A percentile compares a stretch with the other conserved stretches of the same genome.
These are phyloP conservation scores for Leccinum subtestaceum DNA, from an alignment of 768 basidiomycete genomes.

Conservation along the genomic window DNA sequence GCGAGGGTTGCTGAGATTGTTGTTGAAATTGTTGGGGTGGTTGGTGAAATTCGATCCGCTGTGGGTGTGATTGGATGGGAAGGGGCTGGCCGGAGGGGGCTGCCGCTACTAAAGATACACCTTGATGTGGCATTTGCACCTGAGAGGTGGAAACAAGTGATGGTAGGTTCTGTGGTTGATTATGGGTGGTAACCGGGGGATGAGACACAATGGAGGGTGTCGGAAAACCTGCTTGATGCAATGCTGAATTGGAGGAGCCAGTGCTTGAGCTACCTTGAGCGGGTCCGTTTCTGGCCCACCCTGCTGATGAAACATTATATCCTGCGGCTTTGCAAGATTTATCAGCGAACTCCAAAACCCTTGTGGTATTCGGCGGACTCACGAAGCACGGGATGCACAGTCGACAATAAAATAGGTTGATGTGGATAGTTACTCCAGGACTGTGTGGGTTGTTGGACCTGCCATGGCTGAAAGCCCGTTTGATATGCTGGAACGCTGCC, in stretches of 20 bases:
- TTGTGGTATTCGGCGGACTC: neutral
- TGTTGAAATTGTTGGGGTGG: slow-evolving; percentile 1
- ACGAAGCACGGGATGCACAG: slow-evolving; percentile 5
- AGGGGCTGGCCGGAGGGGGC: neutral
- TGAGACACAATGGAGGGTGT: slow-evolving; percentile 1
- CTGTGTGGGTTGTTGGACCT: slow-evolving; percentile 7
- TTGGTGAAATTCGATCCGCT: neutral
- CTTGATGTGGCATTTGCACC: slow-evolving; percentile 5
- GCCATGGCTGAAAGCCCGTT: slow-evolving; percentile 5
- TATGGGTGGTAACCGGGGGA: neutral
- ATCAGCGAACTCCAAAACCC: neutral
- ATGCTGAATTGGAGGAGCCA: neutral
- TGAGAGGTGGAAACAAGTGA: slow-evolving; percentile 1
- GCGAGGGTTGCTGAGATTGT: neutral
- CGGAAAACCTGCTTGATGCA: neutral
- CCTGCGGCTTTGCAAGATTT: neutral
- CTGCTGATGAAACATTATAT: slow-evolving; percentile 4
- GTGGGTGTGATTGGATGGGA: neutral
- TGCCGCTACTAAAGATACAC: neutral
- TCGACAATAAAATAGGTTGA: neutral
- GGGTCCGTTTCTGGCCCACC: slow-evolving; percentile 1
- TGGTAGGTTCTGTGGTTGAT: neutral
- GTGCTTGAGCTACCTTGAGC: neutral
- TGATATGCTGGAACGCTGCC: slow-evolving; percentile 2
- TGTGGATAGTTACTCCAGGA: slow-evolving; percentile 11